A percentile compares a stretch with the other conserved stretches of the same genome.
These are phyloP conservation scores for Agaricales sp. DNA, from an alignment of 1,284 basidiomycete species.

Conservation along the genomic window DNA sequence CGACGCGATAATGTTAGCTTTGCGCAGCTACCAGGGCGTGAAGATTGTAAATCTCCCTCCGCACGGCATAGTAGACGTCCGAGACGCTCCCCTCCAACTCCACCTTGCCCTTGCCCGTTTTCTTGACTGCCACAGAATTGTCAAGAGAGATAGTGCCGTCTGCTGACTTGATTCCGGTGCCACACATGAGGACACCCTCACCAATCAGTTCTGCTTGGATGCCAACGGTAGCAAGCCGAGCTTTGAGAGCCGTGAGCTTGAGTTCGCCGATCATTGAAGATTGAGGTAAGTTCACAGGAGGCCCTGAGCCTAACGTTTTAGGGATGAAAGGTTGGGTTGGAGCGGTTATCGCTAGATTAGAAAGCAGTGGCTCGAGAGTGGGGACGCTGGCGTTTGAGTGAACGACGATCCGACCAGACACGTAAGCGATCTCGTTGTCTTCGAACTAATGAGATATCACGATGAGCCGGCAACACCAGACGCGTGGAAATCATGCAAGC, in stretches of 20 bases:
- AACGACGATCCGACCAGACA: constrained; percentile 76
- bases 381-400: constrained; percentile 73
- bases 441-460: constrained; percentile 62
- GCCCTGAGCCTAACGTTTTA: constrained; percentile 50
- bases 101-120: constrained; percentile 74
- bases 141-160: constrained; percentile 40
- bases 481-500: neutral
- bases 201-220: constrained; percentile 89
- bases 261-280: constrained; percentile 96
- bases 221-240: constrained; percentile 59
- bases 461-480: constrained; percentile 6
- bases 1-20: constrained; percentile 7
- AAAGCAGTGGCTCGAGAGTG: constrained; percentile 45
- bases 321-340: constrained; percentile 19
- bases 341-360: constrained; percentile 18
- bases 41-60: constrained; percentile 80
- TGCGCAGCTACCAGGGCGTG: constrained; percentile 78
- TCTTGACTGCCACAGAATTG: constrained; percentile 80
- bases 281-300: constrained; percentile 53
- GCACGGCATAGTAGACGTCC: constrained; percentile 80
- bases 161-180: constrained; percentile 43
- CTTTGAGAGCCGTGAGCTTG: constrained; percentile 79
- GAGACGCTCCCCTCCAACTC: constrained; percentile 85
- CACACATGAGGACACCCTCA: constrained; percentile 92
- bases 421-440: constrained; percentile 91